Evolutionary conservation across 257 asterid genomes (phyloP).

Genomic region (Apocynum venetum): DNA sequence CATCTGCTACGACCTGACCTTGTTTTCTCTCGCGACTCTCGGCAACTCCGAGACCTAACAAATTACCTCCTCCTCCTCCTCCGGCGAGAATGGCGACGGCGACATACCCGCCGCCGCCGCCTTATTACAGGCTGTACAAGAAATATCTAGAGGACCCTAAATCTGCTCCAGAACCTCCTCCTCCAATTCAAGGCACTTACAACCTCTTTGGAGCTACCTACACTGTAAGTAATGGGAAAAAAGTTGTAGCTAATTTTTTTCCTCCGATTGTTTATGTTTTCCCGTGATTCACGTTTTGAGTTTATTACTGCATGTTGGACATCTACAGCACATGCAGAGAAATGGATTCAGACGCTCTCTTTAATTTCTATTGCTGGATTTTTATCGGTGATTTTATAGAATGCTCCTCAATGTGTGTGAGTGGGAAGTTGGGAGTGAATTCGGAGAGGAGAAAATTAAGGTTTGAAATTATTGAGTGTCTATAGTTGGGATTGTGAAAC

Average conservation of each 20-base stretch:
- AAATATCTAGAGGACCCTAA: constrained; percentile 56
- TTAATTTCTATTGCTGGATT: background rate
- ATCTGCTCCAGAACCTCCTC: constrained; percentile 85
- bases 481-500: background rate
- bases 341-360: background rate
- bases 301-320: background rate
- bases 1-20: background rate
- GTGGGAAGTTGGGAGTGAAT: background rate
- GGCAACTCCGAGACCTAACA: background rate
- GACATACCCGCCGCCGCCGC: constrained; percentile 95
- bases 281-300: background rate
- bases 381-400: background rate
- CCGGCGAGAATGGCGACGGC: constrained; percentile 69
- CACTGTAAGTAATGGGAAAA: constrained; percentile 37
- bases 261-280: background rate
- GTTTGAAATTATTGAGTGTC: background rate
- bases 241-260: background rate
- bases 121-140: constrained; percentile 74
- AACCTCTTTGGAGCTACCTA: constrained; percentile 74
- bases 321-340: background rate
- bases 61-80: background rate
- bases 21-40: background rate
- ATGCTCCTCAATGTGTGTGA: background rate
- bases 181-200: constrained; percentile 71
- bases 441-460: background rate